These are phyloP conservation scores for Scalesia atractyloides DNA, from an alignment of 129 eudicot genomes.

Conservation along the genomic window DNA sequence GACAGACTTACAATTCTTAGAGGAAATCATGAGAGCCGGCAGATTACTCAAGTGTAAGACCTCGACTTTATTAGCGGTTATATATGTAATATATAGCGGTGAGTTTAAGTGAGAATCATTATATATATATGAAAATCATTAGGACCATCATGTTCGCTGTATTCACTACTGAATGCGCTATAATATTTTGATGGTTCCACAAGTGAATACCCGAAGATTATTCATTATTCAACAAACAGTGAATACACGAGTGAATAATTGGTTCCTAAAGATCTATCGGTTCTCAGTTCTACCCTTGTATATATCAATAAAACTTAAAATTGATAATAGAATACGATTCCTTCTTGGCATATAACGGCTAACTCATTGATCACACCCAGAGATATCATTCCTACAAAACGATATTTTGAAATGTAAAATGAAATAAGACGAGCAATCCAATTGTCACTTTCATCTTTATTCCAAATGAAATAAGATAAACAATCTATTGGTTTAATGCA, in stretches of 20 bases:
- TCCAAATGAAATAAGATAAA: background rate
- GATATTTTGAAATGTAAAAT: background rate
- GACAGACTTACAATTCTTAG: constrained; percentile 94
- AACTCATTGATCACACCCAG: background rate
- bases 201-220: too few species aligned
- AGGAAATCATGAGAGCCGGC: constrained; percentile 97
- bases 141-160: too few species aligned
- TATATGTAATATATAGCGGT: background rate
- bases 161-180: too few species aligned
- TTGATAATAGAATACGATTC: background rate
- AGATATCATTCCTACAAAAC: background rate
- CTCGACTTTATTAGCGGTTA: constrained; percentile 12
- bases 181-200: too few species aligned
- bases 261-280: too few species aligned
- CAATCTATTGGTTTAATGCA: background rate
- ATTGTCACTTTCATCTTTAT: background rate
- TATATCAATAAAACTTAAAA: background rate
- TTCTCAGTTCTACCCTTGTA: background rate
- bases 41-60: constrained; percentile 97
- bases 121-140: too few species aligned
- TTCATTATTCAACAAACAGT: too few species aligned
- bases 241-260: too few species aligned
- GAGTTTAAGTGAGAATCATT: too few species aligned
- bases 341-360: background rate
- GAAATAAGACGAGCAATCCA: constrained; percentile 10